Percentiles rank a stretch among this genome's conserved stretches.
phyloP scores from a whole-genome alignment of 2,329 filamentous ascomycete species.

The Colletotrichum acutatum region DNA sequence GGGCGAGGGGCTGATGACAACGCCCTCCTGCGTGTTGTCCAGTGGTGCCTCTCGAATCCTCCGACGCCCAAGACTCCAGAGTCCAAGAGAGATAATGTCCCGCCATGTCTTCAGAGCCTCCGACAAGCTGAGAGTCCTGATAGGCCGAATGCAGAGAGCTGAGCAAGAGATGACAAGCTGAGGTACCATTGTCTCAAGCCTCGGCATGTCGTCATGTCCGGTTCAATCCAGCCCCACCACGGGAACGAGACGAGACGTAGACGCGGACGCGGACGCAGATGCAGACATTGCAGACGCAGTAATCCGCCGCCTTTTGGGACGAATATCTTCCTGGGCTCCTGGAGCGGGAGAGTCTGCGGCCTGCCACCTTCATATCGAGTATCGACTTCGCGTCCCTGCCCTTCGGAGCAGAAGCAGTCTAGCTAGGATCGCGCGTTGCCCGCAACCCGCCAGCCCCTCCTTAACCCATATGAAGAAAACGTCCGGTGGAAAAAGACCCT shows the following conservation, averaged over 20 bases:
- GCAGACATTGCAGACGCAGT: background rate
- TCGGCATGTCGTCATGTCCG: conserved; percentile 31
- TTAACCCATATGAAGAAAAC: background rate
- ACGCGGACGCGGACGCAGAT: too few species aligned
- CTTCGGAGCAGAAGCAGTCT: background rate
- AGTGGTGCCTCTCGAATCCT: too few species aligned
- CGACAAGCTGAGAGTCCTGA: background rate
- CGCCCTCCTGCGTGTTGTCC: too few species aligned
- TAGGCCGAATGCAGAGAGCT: background rate
- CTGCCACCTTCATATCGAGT: background rate
- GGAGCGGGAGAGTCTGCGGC: background rate
- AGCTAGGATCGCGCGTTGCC: background rate
- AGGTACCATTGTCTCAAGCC: conserved; percentile 8
- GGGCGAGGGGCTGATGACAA: background rate
- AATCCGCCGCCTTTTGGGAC: background rate
- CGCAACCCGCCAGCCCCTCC: background rate
- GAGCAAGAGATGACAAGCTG: background rate
- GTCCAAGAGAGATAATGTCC: background rate
- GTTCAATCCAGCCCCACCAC: conserved; percentile 1
- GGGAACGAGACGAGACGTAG: conserved; percentile 10
- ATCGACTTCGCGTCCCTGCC: background rate
- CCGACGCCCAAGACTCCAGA: too few species aligned
- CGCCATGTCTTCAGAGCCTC: background rate
- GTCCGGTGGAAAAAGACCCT: background rate
- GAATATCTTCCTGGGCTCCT: too few species aligned